Evolutionary conservation across 176 grass and related monocot genomes (phyloP), one percentile per base, ranked within the genome.

Genomic region (Alloteropsis semialata): DNA sequence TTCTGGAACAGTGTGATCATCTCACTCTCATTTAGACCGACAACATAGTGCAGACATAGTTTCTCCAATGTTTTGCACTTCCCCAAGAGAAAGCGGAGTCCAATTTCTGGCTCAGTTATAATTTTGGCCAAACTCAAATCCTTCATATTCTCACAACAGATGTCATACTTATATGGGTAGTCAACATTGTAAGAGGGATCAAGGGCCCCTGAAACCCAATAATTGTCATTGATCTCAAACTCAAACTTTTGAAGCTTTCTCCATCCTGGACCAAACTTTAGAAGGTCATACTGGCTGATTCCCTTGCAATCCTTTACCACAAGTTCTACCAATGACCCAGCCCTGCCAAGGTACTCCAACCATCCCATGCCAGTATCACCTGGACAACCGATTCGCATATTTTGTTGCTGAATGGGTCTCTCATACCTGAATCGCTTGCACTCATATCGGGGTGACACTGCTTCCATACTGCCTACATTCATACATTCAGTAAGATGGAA

Each of bases 121-220:
- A 91, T 93, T 65, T 91, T 73, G 19, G 80, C 80, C 67, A 96
- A 80, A 36, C 72, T 90, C 53, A 93, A 56, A 44, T 97, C 88
- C 81, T 86, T 91, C 84, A 96, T 46, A 22, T 62, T 85, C 12
- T 89, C 77, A 57, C 84, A 91, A 3, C 29, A 48, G 65, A 88
- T 66, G 18, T 81, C 60, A 57, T 74, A 84, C 0, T 27, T 88
- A n/a, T 59, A 76, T 3, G 51, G 77, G 57, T 83, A 91, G 10
- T n/a, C 21, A 41, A 11, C 13, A 36, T 39, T 4, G 15, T 57
- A 84, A 0, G 46, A 27, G 49, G 69, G 62, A 45, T 91, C 81
- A 66, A 0, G 0, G 3, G 10, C 5, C 67, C 64, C 84, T 27
- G 75, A 21, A 39, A 22, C 1, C 89, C 78, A 59, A 56, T 81